Base-by-base conservation (phyloP, 768 basidiomycete species). In the Favolaschia claudopus region DNA sequence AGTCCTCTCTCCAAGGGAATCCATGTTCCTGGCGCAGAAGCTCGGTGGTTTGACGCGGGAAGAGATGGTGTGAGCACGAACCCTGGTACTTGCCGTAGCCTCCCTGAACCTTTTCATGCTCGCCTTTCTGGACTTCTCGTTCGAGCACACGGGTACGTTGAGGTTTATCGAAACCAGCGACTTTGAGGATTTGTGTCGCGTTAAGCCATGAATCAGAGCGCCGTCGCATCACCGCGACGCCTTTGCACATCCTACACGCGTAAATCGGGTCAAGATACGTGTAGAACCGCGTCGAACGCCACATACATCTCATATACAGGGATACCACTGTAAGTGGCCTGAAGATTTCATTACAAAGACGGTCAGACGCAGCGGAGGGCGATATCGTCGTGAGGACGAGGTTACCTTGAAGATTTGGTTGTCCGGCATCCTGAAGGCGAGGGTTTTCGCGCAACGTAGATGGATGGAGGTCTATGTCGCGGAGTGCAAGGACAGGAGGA, bases 61-160 rank as follows among this genome's bases (percentile, higher is more conserved):
- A 57, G 40, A 62, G 56, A 51, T 55, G 14, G 28, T 24, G 31
- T 14, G 13, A 45, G 39, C 47, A 68, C 84, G 62, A 47, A 96
- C 97, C 97, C 82, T 99, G 97, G 72, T 99, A 99, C 77, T 99
- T 99, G 66, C 97, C 97, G 74, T 99, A 99, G 3, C 97, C 97
- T 22, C 97, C 97, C 74, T 99, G 97, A 0, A 99, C 96, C 73
- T 99, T 99, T 77, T 99, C 96, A 74, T 99, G 97, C 67, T 95
- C 93, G 25, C 96, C 97, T 72, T 99, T 99, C 73, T 99, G 97
- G 7, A 99, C 89, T 76, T 99, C 97, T 64, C 97, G 87, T 75
- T 99, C 97, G 39, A 99, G 84, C 15, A 99, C 96, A 52, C 97
- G 89, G 58, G 97, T 99, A 45, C 97, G 83, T 72, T 99, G 97